A percentile compares a stretch with the other conserved stretches of the same genome.
Evolutionary conservation across 2,329 filamentous ascomycete species (phyloP).

Genomic region (Zopfia rhizophila): DNA sequence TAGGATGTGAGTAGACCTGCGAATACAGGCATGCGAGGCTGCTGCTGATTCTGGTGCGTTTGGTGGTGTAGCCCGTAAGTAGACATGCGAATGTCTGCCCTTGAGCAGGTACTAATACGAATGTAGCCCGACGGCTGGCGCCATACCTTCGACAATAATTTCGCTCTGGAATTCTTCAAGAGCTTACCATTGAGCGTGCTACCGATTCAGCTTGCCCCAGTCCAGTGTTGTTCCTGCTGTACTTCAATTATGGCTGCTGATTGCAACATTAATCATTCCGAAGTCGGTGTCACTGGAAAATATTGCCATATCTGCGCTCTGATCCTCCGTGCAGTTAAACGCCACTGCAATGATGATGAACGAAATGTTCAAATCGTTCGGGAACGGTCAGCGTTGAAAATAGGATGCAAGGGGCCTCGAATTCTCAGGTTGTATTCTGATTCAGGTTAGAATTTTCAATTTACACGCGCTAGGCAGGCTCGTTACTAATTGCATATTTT

Average conservation of each 20-base stretch:
- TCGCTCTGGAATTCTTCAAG: conserved; percentile 10
- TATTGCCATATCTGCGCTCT: conserved; percentile 14
- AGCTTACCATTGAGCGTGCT: conserved; percentile 1
- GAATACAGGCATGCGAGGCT: conserved; percentile 7
- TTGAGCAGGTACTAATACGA: conserved; percentile 10
- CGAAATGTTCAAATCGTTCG: conserved; percentile 5
- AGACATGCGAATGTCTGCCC: background rate
- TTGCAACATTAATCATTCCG: conserved; percentile 10
- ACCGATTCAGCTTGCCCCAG: conserved; percentile 10
- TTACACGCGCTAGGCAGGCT: conserved; percentile 4
- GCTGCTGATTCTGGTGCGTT: conserved; percentile 10
- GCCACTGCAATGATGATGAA: conserved; percentile 9
- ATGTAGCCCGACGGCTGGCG: conserved; percentile 8
- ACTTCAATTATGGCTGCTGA: conserved; percentile 10
- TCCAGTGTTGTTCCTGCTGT: conserved; percentile 11
- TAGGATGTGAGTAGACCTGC: conserved; percentile 14
- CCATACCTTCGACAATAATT: conserved; percentile 7
- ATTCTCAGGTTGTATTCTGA: conserved; percentile 8
- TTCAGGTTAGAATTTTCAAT: background rate
- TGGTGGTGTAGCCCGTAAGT: conserved; percentile 13
- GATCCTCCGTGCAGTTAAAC: conserved; percentile 8
- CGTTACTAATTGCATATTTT: conserved; percentile 14
- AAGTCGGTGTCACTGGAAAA: conserved; percentile 6
- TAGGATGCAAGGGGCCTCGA: background rate
- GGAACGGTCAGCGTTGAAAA: conserved; percentile 8